Base-by-base conservation (phyloP, 768 basidiomycete genomes). In the Mycena venus region DNA sequence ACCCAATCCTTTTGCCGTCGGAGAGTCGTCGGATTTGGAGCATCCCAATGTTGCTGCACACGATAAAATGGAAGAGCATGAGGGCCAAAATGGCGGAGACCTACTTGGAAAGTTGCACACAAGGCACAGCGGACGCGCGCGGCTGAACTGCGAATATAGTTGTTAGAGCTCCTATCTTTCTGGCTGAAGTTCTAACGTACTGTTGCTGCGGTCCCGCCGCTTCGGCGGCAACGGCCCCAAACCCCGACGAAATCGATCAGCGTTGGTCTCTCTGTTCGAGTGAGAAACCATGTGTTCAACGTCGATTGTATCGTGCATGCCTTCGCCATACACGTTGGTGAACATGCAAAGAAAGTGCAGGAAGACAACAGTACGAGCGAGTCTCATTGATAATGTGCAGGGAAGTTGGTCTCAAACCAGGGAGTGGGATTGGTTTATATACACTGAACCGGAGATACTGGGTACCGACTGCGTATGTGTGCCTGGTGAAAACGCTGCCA, bases 231-330 rank as follows among this genome's bases (percentile, higher is more conserved):
- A 49, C 3, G 69, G 69, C 2, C 69, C 60, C 40, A 70, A 32
- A 0, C 69, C 69, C 12, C 61, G 69, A 25, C 61, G 69, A 38
- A 70, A 63, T 62, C 69, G 69, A 10, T 62, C 69, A 34, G 51
- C 69, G 23, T 70, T 70, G 17, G 69, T 70, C 40, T 62, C 69
- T 17, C 23, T 70, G 55, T 44, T 59, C 14, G 51, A 25, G 8
- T 36, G 40, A 25, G 42, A 10, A 15, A 21, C 19, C 6, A 32
- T 11, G 19, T 15, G 27, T 23, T 58, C 21, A 9, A 23, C 36
- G 17, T 27, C 27, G 31, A 42, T 31, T 9, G 19, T 15, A 51
- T 38, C 34, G 9, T 14, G 19, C 3, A 25, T 31, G 17, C 14
- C 40, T 15, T 23, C 67, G 7, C 42, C 40, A 42, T 38, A 44